Evolutionary conservation across 768 basidiomycete genomes (phyloP), one percentile per base, ranked within the genome.

Genomic region (Podaxis sp.): DNA sequence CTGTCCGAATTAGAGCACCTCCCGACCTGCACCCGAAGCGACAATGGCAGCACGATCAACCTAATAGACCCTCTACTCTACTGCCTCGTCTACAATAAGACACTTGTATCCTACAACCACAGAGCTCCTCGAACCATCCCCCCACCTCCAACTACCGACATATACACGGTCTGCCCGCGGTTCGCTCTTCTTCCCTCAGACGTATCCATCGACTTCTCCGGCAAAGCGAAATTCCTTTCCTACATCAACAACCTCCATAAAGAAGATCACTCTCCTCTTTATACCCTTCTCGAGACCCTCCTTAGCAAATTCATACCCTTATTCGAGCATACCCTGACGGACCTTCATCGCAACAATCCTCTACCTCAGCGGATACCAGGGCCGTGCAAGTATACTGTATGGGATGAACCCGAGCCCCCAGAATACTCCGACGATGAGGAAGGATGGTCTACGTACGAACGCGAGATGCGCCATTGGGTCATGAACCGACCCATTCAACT

Each of bases 201-300:
- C 37, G 74, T 81, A 19, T 69, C 63, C 43, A 68, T 83, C 12
- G 75, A 77, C 11, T 49, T 68, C 5, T 56, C 71, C 11, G 72
- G 74, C 13, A 69, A 70, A 2, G 69, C 70, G 17, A 70, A 69
- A 61, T 77, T 82, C 56, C 64, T 72, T 8, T 81, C 82, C 2
- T 85, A 85, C 69, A 84, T 86, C 73, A 85, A 84, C 68, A 82
- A 83, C 61, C 69, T 86, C 22, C 70, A 83, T 62, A 80, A 77
- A 5, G 64, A 67, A 3, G 47, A 57, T 13, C 65, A 76, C 58
- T 49, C 43, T 15, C 27, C 63, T 17, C 68, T 78, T 12, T 80
- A 80, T 65, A 17, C 47, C 25, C 69, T 68, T 15, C 67, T 82
- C 7, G 71, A 74, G 60, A 59, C 59, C 17, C 66, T 79, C 27